Evolutionary conservation across 345 rosid species (phyloP), one percentile per base, ranked within the genome.

Genomic region (Corchorus olitorius): DNA sequence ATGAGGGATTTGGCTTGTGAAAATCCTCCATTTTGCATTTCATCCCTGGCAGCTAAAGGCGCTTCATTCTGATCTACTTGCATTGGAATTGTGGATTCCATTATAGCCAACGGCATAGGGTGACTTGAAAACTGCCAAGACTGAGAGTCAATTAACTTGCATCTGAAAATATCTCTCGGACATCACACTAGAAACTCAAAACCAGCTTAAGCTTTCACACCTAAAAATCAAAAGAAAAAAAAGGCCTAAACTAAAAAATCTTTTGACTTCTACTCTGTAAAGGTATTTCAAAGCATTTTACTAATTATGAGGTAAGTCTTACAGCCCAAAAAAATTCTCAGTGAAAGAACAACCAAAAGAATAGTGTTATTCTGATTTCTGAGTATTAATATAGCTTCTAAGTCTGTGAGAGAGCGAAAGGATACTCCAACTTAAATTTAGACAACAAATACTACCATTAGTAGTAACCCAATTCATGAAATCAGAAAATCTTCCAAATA

Each of bases 1-100:
- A 88, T 2, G 52, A 83, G 63, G 59, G 77, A 64, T 64, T 83
- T 87, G 1, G 82, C 88, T 14, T 82, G 76, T 66, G 77, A 43
- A 66, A 52, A n/a, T 53, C 91, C 90, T 75, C 86, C 89, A 63
- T 81, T 87, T n/a, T 75, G 84, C 54, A 82, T 74, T 80, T 67
- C 88, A 61, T 62, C 80, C 79, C 59, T 73, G 6, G 76, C 72
- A 70, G 59, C 77, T 17, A 74, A 33, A 59, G 75, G 34, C 33
- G 45, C 50, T 55, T 83, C 76, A 2, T 77, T 84, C 74, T 84
- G 65, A 75, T 88, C 88, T 78, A 83, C 49, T 54, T 73, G 76
- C 83, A 88, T 77, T 67, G 79, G 20, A 39, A 82, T 55, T 49
- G 87, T 45, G 55, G 86, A 78, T 66, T 82, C 86, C 53, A 80